Evolutionary conservation across 78 protist species (phyloP).

Genomic region (Dictyostelium discoideum): DNA sequence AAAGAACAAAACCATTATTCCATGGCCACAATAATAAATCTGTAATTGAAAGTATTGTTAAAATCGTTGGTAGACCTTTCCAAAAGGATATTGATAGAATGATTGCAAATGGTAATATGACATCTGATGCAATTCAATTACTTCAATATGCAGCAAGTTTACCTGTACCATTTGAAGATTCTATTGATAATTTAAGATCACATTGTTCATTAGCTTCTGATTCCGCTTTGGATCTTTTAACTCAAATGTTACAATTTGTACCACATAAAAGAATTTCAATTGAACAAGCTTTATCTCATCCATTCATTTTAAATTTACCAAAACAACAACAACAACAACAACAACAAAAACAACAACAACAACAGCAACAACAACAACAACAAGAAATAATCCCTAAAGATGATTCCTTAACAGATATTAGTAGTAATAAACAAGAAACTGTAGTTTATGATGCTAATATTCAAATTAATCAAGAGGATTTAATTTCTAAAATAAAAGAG

Average conservation of each 20-base stretch:
- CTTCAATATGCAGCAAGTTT: conserved; percentile 1
- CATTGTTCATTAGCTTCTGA: conserved; percentile 11
- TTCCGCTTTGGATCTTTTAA: conserved; percentile 10
- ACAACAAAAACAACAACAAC: not conserved
- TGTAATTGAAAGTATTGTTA: conserved; percentile 29
- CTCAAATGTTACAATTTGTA: conserved; percentile 29
- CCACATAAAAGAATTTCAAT: conserved; percentile 54
- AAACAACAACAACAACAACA: not conserved
- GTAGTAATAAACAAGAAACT: no score
- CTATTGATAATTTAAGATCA: conserved; percentile 26
- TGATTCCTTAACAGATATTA: no score
- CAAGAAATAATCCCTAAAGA: not conserved
- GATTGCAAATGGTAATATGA: conserved; percentile 16
- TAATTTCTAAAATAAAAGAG: not conserved
- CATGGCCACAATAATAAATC: conserved; percentile 35
- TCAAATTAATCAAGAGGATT: not conserved
- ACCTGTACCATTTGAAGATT: conserved; percentile 73
- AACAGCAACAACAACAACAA: not conserved
- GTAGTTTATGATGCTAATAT: not conserved
- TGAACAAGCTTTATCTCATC: conserved; percentile 45
- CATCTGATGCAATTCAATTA: not conserved
- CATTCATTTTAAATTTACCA: conserved; percentile 2
- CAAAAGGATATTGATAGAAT: conserved; percentile 19
- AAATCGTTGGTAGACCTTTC: conserved; percentile 56
- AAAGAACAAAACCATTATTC: conserved; percentile 31